These are phyloP conservation scores for Cucurbitaria berberidis DNA, from an alignment of 2,329 filamentous ascomycete genomes.

Conservation along the genomic window DNA sequence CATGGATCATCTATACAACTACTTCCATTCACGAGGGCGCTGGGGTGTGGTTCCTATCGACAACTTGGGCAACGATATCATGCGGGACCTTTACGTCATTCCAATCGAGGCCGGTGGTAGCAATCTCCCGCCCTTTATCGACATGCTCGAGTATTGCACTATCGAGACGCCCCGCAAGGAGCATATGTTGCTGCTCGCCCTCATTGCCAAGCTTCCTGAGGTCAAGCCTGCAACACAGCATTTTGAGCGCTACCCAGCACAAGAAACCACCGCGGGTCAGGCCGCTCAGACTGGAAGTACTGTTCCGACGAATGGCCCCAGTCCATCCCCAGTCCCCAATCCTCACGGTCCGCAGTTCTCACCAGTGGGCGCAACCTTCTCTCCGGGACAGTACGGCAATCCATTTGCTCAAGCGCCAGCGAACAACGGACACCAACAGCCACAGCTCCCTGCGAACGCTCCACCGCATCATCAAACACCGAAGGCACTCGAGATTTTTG, in stretches of 20 bases:
- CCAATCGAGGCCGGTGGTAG: slow-evolving; percentile 76
- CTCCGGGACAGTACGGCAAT: slow-evolving; percentile 31
- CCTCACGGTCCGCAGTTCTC: slow-evolving; percentile 45
- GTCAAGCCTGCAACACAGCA: slow-evolving; percentile 33
- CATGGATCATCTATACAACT: slow-evolving; percentile 82
- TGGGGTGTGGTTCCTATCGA: slow-evolving; percentile 76
- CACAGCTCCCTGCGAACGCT: slow-evolving; percentile 12
- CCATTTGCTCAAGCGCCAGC: slow-evolving; percentile 22
- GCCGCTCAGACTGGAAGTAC: slow-evolving; percentile 26
- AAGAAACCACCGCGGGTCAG: slow-evolving; percentile 19
- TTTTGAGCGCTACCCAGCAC: slow-evolving; percentile 31
- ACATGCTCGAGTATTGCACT: slow-evolving; percentile 83
- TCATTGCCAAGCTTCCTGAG: slow-evolving; percentile 68
- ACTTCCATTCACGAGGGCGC: slow-evolving; percentile 80
- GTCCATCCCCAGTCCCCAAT: slow-evolving; percentile 37
- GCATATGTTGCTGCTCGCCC: slow-evolving; percentile 79
- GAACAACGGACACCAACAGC: slow-evolving; percentile 13
- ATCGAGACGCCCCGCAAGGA: slow-evolving; percentile 75
- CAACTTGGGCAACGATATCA: slow-evolving; percentile 69
- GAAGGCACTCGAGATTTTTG: slow-evolving; percentile 51
- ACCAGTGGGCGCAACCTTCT: slow-evolving; percentile 35
- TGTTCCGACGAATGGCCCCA: slow-evolving; percentile 32
- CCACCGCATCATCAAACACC: slow-evolving; percentile 43
- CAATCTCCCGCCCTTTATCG: slow-evolving; percentile 80
- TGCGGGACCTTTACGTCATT: slow-evolving; percentile 90